Evolutionary conservation across 2,329 filamentous ascomycete genomes (phyloP).

Genomic region (Cladobotryum protrusum): DNA sequence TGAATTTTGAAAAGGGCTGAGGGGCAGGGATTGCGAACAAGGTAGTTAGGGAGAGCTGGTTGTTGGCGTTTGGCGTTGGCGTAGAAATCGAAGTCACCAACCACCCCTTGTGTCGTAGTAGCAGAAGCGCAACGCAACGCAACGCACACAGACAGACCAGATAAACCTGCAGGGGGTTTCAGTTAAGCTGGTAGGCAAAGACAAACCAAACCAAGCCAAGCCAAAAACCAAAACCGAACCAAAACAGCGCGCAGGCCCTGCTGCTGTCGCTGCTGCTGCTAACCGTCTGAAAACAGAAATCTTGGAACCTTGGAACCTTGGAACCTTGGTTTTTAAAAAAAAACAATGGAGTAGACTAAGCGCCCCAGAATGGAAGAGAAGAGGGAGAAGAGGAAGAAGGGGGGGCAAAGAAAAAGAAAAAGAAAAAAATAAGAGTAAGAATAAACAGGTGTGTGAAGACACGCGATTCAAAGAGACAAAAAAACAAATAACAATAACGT

Average conservation of each 20-base stretch:
- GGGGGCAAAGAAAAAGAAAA: not conserved
- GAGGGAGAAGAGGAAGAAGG: not conserved
- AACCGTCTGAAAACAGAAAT: no score
- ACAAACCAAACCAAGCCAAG: not conserved
- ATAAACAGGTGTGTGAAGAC: not conserved
- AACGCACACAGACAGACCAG: no score
- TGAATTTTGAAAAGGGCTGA: not conserved
- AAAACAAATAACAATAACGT: slow-evolving; percentile 1
- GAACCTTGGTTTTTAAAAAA: no score
- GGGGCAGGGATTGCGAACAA: not conserved
- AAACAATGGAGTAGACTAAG: no score
- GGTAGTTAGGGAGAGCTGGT: not conserved
- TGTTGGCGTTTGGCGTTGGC: not conserved
- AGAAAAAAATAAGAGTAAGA: not conserved
- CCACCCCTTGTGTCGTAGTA: no score
- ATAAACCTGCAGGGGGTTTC: not conserved
- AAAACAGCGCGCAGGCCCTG: not conserved
- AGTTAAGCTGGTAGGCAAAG: not conserved
- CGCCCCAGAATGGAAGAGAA: not conserved
- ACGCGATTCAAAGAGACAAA: not conserved
- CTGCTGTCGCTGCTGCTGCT: not conserved
- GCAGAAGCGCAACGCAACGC: no score
- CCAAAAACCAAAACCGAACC: not conserved
- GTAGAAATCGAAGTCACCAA: no score
- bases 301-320: no score